phyloP scores from a whole-genome alignment of 257 asterid genomes.

The Ajuga chamaepitys region DNA sequence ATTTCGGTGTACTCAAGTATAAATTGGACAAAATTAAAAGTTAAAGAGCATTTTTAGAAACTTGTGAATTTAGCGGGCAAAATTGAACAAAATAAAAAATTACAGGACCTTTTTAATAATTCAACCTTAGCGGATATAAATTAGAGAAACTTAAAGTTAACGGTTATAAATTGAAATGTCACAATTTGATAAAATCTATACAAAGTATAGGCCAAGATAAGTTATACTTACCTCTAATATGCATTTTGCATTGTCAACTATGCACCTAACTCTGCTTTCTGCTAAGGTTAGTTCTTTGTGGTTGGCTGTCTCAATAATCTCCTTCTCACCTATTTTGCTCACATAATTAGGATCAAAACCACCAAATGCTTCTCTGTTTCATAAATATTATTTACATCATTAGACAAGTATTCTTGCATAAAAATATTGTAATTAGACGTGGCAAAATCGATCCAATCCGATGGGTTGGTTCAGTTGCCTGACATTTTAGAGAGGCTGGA shows the following conservation, averaged over 20 bases:
- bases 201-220: background rate
- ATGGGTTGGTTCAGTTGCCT: no score
- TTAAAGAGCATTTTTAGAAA: no score
- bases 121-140: no score
- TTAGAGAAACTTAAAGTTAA: no score
- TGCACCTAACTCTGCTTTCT: conserved; percentile 77
- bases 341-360: conserved; percentile 68
- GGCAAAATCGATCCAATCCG: background rate
- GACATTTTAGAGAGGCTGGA: no score
- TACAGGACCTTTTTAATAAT: no score
- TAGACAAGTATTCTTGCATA: background rate
- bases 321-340: conserved; percentile 67
- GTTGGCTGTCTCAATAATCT: conserved; percentile 46
- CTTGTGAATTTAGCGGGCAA: no score
- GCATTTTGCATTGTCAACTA: conserved; percentile 86
- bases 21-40: no score
- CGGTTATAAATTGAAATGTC: no score
- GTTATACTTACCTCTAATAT: conserved; percentile 63
- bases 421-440: background rate
- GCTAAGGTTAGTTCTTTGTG: conserved; percentile 56
- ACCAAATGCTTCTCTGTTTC: conserved; percentile 52
- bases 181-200: no score
- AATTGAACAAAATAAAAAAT: no score
- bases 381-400: background rate
- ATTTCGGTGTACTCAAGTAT: no score